Evolutionary conservation across 2,329 filamentous ascomycete species (phyloP).

Genomic region (Keithomyces neogunnii): DNA sequence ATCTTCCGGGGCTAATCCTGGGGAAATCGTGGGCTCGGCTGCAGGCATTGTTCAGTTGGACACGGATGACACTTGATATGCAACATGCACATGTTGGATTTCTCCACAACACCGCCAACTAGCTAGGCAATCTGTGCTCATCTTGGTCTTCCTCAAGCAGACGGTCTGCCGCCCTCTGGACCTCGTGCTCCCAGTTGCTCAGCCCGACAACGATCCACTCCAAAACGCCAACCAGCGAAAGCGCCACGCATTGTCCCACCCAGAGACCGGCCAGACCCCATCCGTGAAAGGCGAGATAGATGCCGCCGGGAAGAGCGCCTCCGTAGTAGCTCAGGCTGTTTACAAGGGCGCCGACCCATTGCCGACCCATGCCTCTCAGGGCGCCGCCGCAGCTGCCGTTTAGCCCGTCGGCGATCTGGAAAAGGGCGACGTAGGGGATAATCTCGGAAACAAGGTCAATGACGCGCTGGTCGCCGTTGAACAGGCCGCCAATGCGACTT

Average conservation of each 20-base stretch:
- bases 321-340: constrained; percentile 80
- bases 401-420: constrained; percentile 82
- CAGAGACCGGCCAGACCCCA: constrained; percentile 76
- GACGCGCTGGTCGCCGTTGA: constrained; percentile 70
- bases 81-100: background rate
- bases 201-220: constrained; percentile 50
- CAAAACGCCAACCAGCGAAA: constrained; percentile 69
- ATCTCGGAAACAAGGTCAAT: constrained; percentile 65
- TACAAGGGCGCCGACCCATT: constrained; percentile 75
- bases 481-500: constrained; percentile 66
- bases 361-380: constrained; percentile 74
- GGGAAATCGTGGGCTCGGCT: too few relatives aligned
- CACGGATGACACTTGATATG: background rate
- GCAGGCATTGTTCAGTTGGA: background rate
- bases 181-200: constrained; percentile 59
- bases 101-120: background rate
- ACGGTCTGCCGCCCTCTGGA: constrained; percentile 16
- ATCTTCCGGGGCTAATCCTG: too few relatives aligned
- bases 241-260: constrained; percentile 73
- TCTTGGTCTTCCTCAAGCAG: constrained; percentile 8
- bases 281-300: constrained; percentile 77
- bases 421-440: constrained; percentile 79
- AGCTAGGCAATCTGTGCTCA: background rate
- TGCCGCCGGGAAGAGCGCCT: constrained; percentile 70
- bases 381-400: constrained; percentile 79